These are phyloP conservation scores for Candida stauntonica DNA, from an alignment of 805 yeast genomes.

Conservation along the genomic window DNA sequence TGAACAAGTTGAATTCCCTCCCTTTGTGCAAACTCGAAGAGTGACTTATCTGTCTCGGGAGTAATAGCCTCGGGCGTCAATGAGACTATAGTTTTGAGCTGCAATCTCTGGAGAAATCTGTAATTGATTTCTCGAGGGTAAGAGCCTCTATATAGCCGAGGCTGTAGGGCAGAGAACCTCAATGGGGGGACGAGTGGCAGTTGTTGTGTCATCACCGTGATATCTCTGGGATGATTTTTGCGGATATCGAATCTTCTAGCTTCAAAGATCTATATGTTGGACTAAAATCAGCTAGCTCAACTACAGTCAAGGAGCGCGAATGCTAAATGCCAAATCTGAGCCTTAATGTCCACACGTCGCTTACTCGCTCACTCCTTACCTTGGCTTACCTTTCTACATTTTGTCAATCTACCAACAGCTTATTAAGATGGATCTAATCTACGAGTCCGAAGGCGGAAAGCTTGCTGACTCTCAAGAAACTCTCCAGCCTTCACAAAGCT, in stretches of 20 bases:
- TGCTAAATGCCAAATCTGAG: no score
- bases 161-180: constrained; percentile 67
- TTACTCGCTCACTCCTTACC: not conserved
- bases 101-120: constrained; percentile 60
- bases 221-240: not conserved
- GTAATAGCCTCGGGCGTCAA: constrained; percentile 74
- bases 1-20: constrained; percentile 64
- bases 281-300: no score
- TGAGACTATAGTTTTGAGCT: constrained; percentile 68
- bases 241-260: not conserved
- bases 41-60: constrained; percentile 43
- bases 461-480: constrained; percentile 22
- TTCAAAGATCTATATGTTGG: no score
- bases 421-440: constrained; percentile 25
- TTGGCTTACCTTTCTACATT: not conserved
- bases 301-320: no score
- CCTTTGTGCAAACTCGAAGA: constrained; percentile 47
- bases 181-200: constrained; percentile 63
- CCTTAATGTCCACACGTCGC: no score
- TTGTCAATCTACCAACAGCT: no score
- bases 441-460: constrained; percentile 15
- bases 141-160: constrained; percentile 75
- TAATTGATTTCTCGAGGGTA: constrained; percentile 77
- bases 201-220: constrained; percentile 1
- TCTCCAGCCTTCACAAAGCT: constrained; percentile 3